phyloP scores from a whole-genome alignment of 1,284 basidiomycete species.

The Boletus sp. region DNA sequence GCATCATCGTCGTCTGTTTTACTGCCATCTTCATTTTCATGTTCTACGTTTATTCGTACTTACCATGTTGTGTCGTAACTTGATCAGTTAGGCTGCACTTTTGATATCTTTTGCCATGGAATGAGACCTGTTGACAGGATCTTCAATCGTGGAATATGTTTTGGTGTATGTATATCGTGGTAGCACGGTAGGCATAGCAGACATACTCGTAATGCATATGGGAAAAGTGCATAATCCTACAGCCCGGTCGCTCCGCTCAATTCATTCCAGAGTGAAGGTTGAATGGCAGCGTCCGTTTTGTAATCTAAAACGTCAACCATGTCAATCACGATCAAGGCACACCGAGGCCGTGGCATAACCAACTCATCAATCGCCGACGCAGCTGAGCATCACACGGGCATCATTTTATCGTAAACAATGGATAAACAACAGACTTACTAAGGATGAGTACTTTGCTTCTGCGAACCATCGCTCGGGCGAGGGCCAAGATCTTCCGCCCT shows the following conservation, averaged over 20 bases:
- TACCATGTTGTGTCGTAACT: no score
- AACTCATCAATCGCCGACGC: conserved; percentile 33
- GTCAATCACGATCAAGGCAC: neutral
- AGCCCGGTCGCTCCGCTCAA: conserved; percentile 58
- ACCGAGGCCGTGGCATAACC: neutral
- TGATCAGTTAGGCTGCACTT: no score
- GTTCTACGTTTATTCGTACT: no score
- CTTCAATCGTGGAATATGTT: no score
- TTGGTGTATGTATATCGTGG: no score
- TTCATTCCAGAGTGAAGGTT: conserved; percentile 33
- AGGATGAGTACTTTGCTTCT: conserved; percentile 32
- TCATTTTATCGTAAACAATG: neutral
- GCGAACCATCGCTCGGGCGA: conserved; percentile 40
- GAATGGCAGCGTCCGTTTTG: conserved; percentile 32
- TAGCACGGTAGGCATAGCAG: no score
- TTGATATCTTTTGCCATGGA: no score
- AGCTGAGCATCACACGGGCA: conserved; percentile 26
- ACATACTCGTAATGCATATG: no score
- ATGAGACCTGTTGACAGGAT: no score
- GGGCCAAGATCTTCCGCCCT: conserved; percentile 59
- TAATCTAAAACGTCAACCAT: conserved; percentile 11
- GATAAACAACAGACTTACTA: conserved; percentile 21
- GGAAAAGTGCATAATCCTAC: no score
- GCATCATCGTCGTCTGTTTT: no score
- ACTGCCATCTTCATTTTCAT: no score